phyloP scores from a whole-genome alignment of 2,329 filamentous ascomycete genomes.

The Leptographium galeiforme region DNA sequence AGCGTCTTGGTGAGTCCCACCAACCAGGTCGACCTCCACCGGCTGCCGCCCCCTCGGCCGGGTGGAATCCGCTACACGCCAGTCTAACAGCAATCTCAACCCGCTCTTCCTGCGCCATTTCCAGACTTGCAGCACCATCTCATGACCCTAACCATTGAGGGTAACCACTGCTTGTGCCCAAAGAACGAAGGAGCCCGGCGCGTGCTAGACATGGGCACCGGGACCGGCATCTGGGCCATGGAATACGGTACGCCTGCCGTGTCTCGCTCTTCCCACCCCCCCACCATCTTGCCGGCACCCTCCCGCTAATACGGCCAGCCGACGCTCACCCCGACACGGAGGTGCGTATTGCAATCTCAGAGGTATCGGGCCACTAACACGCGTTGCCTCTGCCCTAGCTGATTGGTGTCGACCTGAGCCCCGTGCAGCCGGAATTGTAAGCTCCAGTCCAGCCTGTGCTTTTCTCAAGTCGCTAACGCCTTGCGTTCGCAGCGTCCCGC shows the following conservation, averaged over 20 bases:
- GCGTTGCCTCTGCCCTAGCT: conserved; percentile 1
- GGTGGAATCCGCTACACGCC: neutral
- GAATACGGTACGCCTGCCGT: conserved; percentile 9
- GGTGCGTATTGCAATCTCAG: neutral
- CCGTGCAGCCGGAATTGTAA: conserved; percentile 13
- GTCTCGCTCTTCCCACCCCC: too few species aligned
- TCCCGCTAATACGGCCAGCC: conserved; percentile 3
- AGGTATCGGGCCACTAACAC: neutral
- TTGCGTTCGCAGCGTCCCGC: conserved; percentile 1
- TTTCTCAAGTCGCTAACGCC: neutral
- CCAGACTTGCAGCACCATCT: conserved; percentile 12
- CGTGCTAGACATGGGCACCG: conserved; percentile 13
- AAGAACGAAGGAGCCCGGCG: conserved; percentile 11
- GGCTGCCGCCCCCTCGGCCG: neutral
- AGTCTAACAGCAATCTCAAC: neutral
- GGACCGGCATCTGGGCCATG: conserved; percentile 15
- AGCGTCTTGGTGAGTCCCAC: conserved; percentile 10
- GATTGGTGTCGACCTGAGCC: conserved; percentile 13
- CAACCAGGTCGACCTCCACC: neutral
- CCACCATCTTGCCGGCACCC: neutral
- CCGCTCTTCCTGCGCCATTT: neutral
- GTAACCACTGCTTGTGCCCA: conserved; percentile 9
- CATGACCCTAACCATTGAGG: conserved; percentile 10
- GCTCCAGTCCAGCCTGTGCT: neutral
- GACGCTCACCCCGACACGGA: conserved; percentile 12